Evolutionary conservation across 73 alveolate genomes (phyloP), one percentile per base, ranked within the genome.

Genomic region (Paramecium sexaurelia): DNA sequence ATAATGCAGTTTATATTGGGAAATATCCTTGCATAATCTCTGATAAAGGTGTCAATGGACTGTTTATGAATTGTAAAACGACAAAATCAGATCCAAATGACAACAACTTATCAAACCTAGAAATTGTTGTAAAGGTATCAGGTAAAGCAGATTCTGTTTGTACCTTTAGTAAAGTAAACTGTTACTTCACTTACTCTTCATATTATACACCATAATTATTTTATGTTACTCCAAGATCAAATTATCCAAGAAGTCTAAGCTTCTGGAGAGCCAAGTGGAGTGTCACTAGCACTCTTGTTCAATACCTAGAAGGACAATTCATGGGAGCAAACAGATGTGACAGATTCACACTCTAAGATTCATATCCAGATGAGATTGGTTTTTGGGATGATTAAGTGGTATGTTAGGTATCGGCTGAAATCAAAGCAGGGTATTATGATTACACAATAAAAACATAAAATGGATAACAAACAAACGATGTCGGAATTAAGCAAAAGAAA

Each of bases 31-130:
- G 94, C 27, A 55, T 40, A 32, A 55, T 88, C 9, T 82, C 94
- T n/a, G 94, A 82, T 88, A 88, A 69, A 66, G 94, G 94, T 17
- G 94, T 69, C 17, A 88, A 88, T 22, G 94, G 87, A 40, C 40
- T 88, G 36, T 88, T 68, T 61, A 66, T 88, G 87, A 88, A 75
- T 33, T 88, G 94, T 33, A 69, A 56, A 22, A 88, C 94, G 7
- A 68, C 94, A 39, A 45, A 39, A 10, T 84, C 94, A 19, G 94
- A 75, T 71, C 55, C 85, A 56, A 29, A 40, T n/a, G 87, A 69
- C 66, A 69, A 15, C 43, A 88, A 88, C 71, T 32, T 61, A 61
- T 37, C 68, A 55, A 26, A 17, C 55, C 26, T 88, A 9, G 35
- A 83, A 27, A 82, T 88, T 10, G 67, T 69, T 24, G 90, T 88